These are phyloP conservation scores for Combretum micranthum DNA, from an alignment of 345 rosid genomes.

Conservation along the genomic window DNA sequence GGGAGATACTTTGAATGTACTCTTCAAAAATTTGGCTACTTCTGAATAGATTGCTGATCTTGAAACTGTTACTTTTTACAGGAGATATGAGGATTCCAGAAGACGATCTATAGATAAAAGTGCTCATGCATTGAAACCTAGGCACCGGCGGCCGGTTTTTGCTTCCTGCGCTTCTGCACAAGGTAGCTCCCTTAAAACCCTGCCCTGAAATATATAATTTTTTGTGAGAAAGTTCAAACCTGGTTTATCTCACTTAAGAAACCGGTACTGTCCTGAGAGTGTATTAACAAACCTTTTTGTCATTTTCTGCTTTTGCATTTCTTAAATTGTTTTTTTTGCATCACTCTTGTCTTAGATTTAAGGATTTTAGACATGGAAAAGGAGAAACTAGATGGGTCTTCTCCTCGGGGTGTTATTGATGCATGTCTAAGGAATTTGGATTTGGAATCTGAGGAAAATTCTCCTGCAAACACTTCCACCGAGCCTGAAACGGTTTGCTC, in stretches of 20 bases:
- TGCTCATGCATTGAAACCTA: slow-evolving; percentile 21
- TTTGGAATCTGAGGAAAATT: slow-evolving; percentile 13
- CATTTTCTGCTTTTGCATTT: slow-evolving; percentile 6
- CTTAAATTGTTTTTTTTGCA: slow-evolving; percentile 3
- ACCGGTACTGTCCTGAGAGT: no score
- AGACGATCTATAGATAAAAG: slow-evolving; percentile 16
- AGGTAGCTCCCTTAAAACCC: slow-evolving; percentile 26
- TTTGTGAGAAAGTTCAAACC: no score
- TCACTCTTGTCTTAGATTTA: slow-evolving; percentile 29
- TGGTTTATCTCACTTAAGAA: no score
- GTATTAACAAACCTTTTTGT: no score
- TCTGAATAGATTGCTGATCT: no score
- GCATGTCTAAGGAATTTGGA: slow-evolving; percentile 33
- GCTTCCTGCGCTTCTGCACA: slow-evolving; percentile 47
- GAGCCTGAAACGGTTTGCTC: slow-evolving; percentile 17
- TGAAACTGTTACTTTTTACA: no score
- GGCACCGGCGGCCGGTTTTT: slow-evolving; percentile 19
- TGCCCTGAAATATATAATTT: no score
- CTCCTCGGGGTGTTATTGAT: slow-evolving; percentile 70
- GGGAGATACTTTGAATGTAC: no score
- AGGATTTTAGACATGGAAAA: slow-evolving; percentile 36
- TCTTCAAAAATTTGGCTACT: no score
- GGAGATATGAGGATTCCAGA: slow-evolving; percentile 16
- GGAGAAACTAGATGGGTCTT: slow-evolving; percentile 34
- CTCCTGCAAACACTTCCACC: slow-evolving; percentile 6